These are phyloP conservation scores for Globisporangium viniferum DNA, from an alignment of 352 stramenopile genomes.

Conservation along the genomic window DNA sequence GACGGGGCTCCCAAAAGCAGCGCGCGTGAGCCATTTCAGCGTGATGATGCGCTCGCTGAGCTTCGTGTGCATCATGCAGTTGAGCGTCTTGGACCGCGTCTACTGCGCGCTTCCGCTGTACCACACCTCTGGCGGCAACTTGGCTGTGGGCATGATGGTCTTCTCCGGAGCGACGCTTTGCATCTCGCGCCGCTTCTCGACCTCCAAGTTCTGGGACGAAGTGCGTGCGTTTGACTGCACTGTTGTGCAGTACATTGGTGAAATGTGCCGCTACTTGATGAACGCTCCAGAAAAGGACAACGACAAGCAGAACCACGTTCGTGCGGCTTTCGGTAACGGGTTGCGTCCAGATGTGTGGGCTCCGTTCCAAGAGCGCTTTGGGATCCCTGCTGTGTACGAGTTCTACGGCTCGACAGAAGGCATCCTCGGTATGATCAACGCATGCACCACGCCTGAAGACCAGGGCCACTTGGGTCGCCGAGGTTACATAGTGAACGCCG, in stretches of 20 bases:
- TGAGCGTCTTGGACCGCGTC: slow-evolving; percentile 57
- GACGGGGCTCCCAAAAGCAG: slow-evolving; percentile 78
- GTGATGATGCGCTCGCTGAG: slow-evolving; percentile 58
- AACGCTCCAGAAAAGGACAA: slow-evolving; percentile 41
- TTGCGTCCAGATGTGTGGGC: slow-evolving; percentile 87
- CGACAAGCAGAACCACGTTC: slow-evolving; percentile 67
- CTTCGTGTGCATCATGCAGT: slow-evolving; percentile 48
- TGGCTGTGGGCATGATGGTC: slow-evolving; percentile 81
- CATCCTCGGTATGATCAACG: slow-evolving; percentile 77
- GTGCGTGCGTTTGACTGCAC: slow-evolving; percentile 63
- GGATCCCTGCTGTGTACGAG: slow-evolving; percentile 84
- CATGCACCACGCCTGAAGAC: slow-evolving; percentile 53
- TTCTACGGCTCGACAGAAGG: slow-evolving; percentile 93
- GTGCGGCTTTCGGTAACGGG: slow-evolving; percentile 89
- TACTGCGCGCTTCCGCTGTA: slow-evolving; percentile 85
- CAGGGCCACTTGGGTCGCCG: slow-evolving; percentile 65
- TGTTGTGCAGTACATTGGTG: slow-evolving; percentile 89
- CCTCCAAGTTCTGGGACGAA: slow-evolving; percentile 74
- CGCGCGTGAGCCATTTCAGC: slow-evolving; percentile 70
- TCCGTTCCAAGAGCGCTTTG: slow-evolving; percentile 84
- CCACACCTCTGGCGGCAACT: slow-evolving; percentile 77
- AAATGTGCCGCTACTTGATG: slow-evolving; percentile 88
- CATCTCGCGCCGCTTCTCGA: slow-evolving; percentile 77
- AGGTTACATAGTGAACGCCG: slow-evolving; percentile 42
- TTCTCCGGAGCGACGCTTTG: slow-evolving; percentile 68